These are phyloP conservation scores for Leccinum holopus DNA, from an alignment of 1,284 basidiomycete genomes.

Conservation along the genomic window DNA sequence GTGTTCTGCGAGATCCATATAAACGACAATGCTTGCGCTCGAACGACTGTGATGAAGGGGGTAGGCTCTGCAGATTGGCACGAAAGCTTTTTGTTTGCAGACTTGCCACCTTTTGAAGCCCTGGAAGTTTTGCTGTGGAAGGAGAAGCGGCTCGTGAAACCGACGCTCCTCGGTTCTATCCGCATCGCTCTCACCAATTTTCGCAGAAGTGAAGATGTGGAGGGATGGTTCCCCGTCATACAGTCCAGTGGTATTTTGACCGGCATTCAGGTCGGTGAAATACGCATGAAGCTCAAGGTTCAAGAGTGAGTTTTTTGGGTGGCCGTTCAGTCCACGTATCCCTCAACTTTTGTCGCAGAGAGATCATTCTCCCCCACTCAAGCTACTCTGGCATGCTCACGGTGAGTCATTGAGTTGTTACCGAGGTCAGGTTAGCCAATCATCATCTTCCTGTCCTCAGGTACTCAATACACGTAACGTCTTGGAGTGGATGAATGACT, in stretches of 20 bases:
- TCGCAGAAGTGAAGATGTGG: conserved; percentile 65
- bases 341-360: conserved; percentile 43
- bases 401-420: conserved; percentile 37
- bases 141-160: conserved; percentile 62
- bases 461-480: conserved; percentile 62
- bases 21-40: conserved; percentile 61
- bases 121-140: conserved; percentile 63
- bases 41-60: conserved; percentile 70
- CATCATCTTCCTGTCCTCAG: conserved; percentile 35
- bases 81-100: conserved; percentile 69
- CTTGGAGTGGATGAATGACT: conserved; percentile 70
- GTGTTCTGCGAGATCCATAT: conserved; percentile 70
- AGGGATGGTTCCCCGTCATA: conserved; percentile 82
- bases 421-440: conserved; percentile 1
- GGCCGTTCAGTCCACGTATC: conserved; percentile 5
- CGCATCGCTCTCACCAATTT: conserved; percentile 67
- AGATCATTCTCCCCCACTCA: conserved; percentile 67
- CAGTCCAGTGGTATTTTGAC: conserved; percentile 46
- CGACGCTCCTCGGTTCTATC: conserved; percentile 58
- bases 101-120: conserved; percentile 69
- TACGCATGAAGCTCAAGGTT: conserved; percentile 68
- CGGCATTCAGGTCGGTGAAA: conserved; percentile 66
- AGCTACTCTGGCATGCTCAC: conserved; percentile 56
- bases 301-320: conserved; percentile 60
- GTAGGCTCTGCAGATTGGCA: conserved; percentile 72